Evolutionary conservation across 176 grass and related monocot species (phyloP).

Genomic region (Dendrocalamus sinicus): DNA sequence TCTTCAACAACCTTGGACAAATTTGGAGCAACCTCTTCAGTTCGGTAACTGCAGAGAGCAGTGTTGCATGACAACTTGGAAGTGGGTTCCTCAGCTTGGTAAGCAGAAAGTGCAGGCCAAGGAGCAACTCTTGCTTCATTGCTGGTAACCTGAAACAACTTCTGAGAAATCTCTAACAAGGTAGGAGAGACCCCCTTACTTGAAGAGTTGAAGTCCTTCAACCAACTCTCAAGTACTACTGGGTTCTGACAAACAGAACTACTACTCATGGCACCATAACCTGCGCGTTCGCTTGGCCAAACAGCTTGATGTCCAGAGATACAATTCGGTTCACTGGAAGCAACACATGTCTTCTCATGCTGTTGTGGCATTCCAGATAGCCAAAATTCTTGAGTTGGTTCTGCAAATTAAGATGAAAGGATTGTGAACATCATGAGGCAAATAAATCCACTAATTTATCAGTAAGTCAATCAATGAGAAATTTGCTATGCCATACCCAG

Average conservation of each 20-base stretch:
- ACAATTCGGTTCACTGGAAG: slow-evolving; percentile 42
- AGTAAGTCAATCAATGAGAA: background rate
- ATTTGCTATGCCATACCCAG: slow-evolving; percentile 39
- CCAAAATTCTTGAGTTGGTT: slow-evolving; percentile 59
- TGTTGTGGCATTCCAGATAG: slow-evolving; percentile 52
- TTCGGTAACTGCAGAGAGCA: slow-evolving; percentile 24
- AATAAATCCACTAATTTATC: background rate
- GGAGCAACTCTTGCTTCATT: slow-evolving; percentile 39
- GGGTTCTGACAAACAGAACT: slow-evolving; percentile 53
- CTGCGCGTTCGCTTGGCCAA: slow-evolving; percentile 49
- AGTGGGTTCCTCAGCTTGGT: slow-evolving; percentile 44
- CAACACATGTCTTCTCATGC: slow-evolving; percentile 48
- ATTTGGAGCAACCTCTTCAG: slow-evolving; percentile 44
- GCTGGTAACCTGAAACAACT: slow-evolving; percentile 50
- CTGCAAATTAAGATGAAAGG: slow-evolving; percentile 36
- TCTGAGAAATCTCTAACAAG: slow-evolving; percentile 58
- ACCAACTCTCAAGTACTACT: slow-evolving; percentile 49
- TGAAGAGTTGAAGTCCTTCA: slow-evolving; percentile 56
- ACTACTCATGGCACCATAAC: slow-evolving; percentile 38
- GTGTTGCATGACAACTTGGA: slow-evolving; percentile 50
- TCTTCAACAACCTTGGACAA: slow-evolving; percentile 39
- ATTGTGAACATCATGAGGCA: background rate
- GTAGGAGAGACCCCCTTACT: slow-evolving; percentile 42
- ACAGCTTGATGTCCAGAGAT: slow-evolving; percentile 52
- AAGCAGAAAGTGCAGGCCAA: slow-evolving; percentile 44